Evolutionary conservation across 2,329 filamentous ascomycete species (phyloP), one percentile per base, ranked within the genome.

Genomic region (Triangularia setosa): DNA sequence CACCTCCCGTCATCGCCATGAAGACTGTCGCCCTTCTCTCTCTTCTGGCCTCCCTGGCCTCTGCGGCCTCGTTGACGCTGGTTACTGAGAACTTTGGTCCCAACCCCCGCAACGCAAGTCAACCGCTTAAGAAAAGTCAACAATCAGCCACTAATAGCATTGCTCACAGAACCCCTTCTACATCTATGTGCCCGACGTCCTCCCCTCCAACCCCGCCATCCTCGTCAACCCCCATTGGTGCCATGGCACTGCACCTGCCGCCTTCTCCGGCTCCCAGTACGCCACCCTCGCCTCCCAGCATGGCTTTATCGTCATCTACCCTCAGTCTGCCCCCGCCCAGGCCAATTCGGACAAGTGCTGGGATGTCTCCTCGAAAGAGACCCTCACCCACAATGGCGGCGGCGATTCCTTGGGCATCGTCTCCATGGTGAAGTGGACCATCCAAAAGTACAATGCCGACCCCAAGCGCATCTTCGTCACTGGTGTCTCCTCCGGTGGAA

Each of bases 151-250:
- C 21, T 21, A 21, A 1, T 21, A n/a, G n/a, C n/a, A n/a, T n/a
- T n/a, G n/a, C 1, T 8, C 3, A n/a, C 7, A 48, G 40, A 48
- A 48, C 40, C 40, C 40, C 16, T 84, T 86, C 74, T 84, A 81
- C 75, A 82, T 86, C 64, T 80, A 80, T 71, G 78, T 81, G 4
- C 79, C 80, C 0, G 77, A 80, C 68, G 66, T 69, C 16, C 71
- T 81, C 1, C 76, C 78, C 2, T 59, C 77, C 1, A 79, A 73
- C 5, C 83, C 84, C 0, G 79, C 81, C 2, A 76, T 87, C 58
- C 75, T 87, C 12, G 82, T 87, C 33, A 84, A 81, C 65, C 80
- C 82, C 35, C 81, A 87, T 76, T 86, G 81, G 78, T 88, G 86
- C 75, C 78, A 79, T 57, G 84, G 85, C 25, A 80, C 79, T 2